Conservation (phyloP, 495 filamentous ascomycete species). For the Hypoxylon lenormandii region DNA sequence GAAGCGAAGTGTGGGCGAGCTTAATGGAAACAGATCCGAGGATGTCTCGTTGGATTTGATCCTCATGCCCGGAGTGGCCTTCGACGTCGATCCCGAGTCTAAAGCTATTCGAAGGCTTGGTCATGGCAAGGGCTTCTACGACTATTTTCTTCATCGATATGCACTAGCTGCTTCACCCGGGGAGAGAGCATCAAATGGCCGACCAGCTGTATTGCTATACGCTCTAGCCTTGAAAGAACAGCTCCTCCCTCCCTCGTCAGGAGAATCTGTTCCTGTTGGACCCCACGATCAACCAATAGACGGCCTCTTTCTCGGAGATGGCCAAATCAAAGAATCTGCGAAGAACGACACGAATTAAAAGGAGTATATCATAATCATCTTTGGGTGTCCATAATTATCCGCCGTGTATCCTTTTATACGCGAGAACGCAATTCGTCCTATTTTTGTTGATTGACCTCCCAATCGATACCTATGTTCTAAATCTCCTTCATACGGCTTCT, state of each 20-base stretch:
- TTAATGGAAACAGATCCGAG: conserved; percentile 62
- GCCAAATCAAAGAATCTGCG: conserved; percentile 57
- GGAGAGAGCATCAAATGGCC: conserved; percentile 66
- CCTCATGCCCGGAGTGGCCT: conserved; percentile 93
- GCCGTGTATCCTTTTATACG: conserved; percentile 13
- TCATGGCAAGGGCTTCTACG: conserved; percentile 97
- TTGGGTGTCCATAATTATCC: conserved; percentile 21
- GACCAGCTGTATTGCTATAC: conserved; percentile 70
- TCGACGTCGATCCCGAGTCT: conserved; percentile 70
- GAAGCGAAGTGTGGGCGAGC: conserved; percentile 75
- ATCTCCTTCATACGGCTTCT: conserved; percentile 49
- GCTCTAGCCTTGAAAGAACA: conserved; percentile 91
- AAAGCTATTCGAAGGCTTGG: conserved; percentile 77
- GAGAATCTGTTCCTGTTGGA: conserved; percentile 70
- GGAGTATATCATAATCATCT: conserved; percentile 27
- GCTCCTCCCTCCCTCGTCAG: conserved; percentile 70
- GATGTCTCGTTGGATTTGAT: conserved; percentile 76
- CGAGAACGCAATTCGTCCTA: conserved; percentile 15
- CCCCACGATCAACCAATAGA: conserved; percentile 62
- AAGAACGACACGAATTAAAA: conserved; percentile 41
- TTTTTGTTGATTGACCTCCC: conserved; percentile 7
- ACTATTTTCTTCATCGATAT: conserved; percentile 86
- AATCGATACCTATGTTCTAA: conserved; percentile 8
- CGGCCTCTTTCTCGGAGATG: conserved; percentile 61
- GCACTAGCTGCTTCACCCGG: conserved; percentile 56